These are phyloP conservation scores for Oryza coarctata DNA, from an alignment of 176 grass and related monocot genomes.

Conservation along the genomic window DNA sequence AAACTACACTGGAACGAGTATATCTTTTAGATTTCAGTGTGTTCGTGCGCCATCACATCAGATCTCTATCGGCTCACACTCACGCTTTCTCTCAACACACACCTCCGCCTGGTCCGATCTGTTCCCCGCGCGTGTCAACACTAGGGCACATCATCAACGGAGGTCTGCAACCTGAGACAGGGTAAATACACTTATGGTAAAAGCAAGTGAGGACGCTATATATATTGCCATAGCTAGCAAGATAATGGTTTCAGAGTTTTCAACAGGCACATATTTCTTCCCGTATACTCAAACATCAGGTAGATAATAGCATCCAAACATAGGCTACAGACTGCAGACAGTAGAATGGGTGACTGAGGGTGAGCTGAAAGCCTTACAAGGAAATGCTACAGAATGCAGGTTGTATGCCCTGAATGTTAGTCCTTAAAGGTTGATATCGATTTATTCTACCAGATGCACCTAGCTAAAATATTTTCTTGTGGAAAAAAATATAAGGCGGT, in stretches of 20 bases:
- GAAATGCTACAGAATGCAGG: neutral
- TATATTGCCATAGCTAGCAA: neutral
- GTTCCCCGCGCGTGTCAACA: too few relatives aligned
- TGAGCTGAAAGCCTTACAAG: neutral
- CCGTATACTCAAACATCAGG: neutral
- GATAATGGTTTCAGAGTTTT: neutral
- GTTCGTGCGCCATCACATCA: too few relatives aligned
- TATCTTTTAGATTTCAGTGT: too few relatives aligned
- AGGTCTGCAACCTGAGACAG: neutral
- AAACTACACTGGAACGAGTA: too few relatives aligned
- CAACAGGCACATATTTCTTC: neutral
- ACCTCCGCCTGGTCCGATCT: too few relatives aligned
- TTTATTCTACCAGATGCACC: conserved; percentile 6
- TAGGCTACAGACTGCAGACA: neutral
- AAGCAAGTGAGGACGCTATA: neutral
- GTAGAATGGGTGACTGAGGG: neutral
- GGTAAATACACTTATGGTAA: neutral
- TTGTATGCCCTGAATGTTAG: neutral
- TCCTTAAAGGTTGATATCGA: neutral
- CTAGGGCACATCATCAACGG: neutral
- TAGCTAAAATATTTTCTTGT: neutral
- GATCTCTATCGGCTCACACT: too few relatives aligned
- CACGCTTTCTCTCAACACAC: too few relatives aligned
- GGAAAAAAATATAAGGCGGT: neutral
- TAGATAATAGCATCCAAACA: neutral